A percentile compares a stretch with the other conserved stretches of the same genome.
Conservation (phyloP, 2,329 filamentous ascomycete species). For the Orbilia ellipsospora region DNA sequence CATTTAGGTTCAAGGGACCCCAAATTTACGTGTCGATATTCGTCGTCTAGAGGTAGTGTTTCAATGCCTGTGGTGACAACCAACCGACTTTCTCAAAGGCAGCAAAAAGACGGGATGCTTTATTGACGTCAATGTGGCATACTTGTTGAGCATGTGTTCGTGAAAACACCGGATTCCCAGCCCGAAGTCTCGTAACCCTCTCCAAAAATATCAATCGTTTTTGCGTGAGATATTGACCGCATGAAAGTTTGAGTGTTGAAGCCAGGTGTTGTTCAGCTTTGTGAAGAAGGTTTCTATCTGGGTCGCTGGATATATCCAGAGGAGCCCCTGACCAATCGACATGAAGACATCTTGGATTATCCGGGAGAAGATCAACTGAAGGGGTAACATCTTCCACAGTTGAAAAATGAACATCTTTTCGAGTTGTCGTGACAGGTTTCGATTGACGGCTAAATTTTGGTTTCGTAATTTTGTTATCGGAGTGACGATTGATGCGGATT, state of each 20-base stretch:
- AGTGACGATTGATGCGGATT: slow-evolving; percentile 29
- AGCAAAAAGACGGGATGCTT: slow-evolving; percentile 90
- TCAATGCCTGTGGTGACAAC: slow-evolving; percentile 71
- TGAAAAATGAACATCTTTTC: slow-evolving; percentile 84
- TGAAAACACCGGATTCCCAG: slow-evolving; percentile 80
- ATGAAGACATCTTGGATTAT: slow-evolving; percentile 77
- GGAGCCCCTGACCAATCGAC: slow-evolving; percentile 87
- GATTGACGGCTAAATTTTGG: slow-evolving; percentile 51
- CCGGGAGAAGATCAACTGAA: slow-evolving; percentile 73
- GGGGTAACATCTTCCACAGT: slow-evolving; percentile 79
- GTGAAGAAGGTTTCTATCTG: slow-evolving; percentile 77
- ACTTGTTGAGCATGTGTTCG: slow-evolving; percentile 96
- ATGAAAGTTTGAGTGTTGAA: slow-evolving; percentile 81
- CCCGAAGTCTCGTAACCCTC: slow-evolving; percentile 74
- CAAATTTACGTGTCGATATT: no score
- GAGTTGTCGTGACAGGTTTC: slow-evolving; percentile 70
- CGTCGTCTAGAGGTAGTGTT: slow-evolving; percentile 43
- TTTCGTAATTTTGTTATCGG: slow-evolving; percentile 40
- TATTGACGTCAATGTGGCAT: slow-evolving; percentile 99
- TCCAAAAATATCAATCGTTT: slow-evolving; percentile 91
- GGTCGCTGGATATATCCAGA: slow-evolving; percentile 79
- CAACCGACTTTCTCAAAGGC: slow-evolving; percentile 89
- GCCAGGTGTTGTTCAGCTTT: slow-evolving; percentile 81
- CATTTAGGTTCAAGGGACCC: neutral
- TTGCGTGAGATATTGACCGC: slow-evolving; percentile 88